Evolutionary conservation across 2,329 filamentous ascomycete genomes (phyloP).

Genomic region (Gaeumannomyces sp.): DNA sequence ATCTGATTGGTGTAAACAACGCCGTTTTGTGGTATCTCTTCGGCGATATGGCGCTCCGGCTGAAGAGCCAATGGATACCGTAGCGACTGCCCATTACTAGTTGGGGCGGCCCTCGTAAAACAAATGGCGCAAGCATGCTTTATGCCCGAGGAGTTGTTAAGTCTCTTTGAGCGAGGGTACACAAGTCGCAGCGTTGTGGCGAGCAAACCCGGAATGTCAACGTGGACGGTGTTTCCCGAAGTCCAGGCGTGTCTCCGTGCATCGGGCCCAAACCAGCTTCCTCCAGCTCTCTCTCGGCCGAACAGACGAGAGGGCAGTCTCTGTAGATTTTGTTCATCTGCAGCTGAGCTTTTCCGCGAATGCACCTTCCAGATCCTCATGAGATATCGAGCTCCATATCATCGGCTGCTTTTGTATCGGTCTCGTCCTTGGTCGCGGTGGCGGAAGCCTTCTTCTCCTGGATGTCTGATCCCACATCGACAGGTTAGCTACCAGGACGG

Average conservation of each 20-base stretch:
- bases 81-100: not conserved
- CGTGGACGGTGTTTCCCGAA: no score
- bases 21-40: not conserved
- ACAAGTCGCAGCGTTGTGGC: not conserved
- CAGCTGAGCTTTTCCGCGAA: not conserved
- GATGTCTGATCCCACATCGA: not conserved
- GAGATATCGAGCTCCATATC: conserved; percentile 11
- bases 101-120: not conserved
- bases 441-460: not conserved
- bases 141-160: not conserved
- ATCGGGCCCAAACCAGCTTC: not conserved
- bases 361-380: not conserved
- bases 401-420: conserved; percentile 1
- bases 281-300: not conserved
- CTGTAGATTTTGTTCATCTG: not conserved
- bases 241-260: not conserved
- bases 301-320: not conserved
- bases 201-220: not conserved
- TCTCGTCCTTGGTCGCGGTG: not conserved
- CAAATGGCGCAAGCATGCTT: no score
- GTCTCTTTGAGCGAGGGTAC: not conserved
- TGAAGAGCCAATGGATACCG: not conserved
- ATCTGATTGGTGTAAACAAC: not conserved
- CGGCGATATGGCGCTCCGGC: not conserved
- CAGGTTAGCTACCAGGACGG: not conserved